phyloP scores from a whole-genome alignment of 192 early-diverging fungal species.

The Cladochytrium replicatum region DNA sequence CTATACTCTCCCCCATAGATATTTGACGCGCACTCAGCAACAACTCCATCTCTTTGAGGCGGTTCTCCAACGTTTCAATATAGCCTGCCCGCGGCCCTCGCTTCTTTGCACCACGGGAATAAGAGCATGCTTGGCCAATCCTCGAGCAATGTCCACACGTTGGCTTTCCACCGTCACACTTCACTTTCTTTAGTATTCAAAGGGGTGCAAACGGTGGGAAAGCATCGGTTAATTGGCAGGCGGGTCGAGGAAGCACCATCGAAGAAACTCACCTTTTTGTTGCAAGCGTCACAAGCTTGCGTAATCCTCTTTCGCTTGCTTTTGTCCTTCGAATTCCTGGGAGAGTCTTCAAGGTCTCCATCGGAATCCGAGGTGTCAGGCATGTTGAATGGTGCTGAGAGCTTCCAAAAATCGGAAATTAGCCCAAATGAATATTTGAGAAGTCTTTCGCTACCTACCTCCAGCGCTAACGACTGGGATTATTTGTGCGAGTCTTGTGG shows the following conservation, averaged over 20 bases:
- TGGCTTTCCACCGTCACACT: conserved; percentile 13
- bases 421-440: no score
- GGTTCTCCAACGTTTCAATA: conserved; percentile 13
- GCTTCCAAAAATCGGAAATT: no score
- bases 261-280: conserved; percentile 15
- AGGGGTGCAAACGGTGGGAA: no score
- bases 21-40: conserved; percentile 7
- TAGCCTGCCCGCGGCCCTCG: conserved; percentile 19
- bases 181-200: conserved; percentile 16
- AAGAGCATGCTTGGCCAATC: conserved; percentile 7
- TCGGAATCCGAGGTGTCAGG: no score
- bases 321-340: not conserved
- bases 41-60: conserved; percentile 20
- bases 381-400: no score
- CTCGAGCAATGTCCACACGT: conserved; percentile 8
- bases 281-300: conserved; percentile 28
- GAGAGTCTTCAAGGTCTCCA: conserved; percentile 1
- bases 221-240: no score
- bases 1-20: no score
- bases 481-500: no score
- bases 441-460: no score
- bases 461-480: no score
- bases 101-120: conserved; percentile 14
- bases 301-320: conserved; percentile 23
- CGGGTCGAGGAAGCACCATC: no score